Percentiles rank a stretch among this genome's conserved stretches.
Conservation (phyloP, 148 eudicot species). For the Arbutus unedo region DNA sequence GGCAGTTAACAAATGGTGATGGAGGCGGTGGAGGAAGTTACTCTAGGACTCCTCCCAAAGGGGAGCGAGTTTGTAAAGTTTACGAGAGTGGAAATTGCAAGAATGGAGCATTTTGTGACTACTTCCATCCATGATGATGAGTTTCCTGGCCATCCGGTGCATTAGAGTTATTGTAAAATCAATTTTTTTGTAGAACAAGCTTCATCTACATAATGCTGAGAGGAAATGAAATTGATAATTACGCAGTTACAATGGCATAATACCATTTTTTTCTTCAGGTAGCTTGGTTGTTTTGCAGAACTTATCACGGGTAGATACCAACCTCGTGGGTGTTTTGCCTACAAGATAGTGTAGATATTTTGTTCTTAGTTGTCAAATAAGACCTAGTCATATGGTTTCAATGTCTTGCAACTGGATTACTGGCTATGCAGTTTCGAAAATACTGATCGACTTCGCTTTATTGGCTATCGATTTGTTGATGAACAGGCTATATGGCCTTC, state of each 20-base stretch:
- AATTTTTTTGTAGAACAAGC: conserved; percentile 17
- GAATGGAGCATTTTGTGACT: conserved; percentile 73
- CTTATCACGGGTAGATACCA: background rate
- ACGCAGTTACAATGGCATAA: conserved; percentile 12
- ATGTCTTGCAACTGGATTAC: background rate
- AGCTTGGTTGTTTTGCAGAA: conserved; percentile 1
- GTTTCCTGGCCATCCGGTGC: conserved; percentile 30
- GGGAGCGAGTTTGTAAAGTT: conserved; percentile 78
- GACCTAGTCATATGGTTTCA: background rate
- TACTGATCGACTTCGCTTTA: background rate
- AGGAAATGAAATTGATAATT: conserved; percentile 9
- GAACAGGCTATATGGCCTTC: background rate
- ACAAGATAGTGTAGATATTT: background rate
- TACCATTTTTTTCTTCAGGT: conserved; percentile 4
- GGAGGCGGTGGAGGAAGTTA: conserved; percentile 45
- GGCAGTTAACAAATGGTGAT: conserved; percentile 32
- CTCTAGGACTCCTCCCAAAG: conserved; percentile 46
- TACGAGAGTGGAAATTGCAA: conserved; percentile 70
- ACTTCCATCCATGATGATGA: conserved; percentile 56
- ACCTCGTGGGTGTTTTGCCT: background rate
- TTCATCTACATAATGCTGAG: conserved; percentile 1
- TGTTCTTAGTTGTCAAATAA: background rate
- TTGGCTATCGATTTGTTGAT: background rate
- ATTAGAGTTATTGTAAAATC: conserved; percentile 41
- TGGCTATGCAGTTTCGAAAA: background rate